Evolutionary conservation across 257 asterid genomes (phyloP), one percentile per base, ranked within the genome.

Genomic region (Solanum lignicaule): DNA sequence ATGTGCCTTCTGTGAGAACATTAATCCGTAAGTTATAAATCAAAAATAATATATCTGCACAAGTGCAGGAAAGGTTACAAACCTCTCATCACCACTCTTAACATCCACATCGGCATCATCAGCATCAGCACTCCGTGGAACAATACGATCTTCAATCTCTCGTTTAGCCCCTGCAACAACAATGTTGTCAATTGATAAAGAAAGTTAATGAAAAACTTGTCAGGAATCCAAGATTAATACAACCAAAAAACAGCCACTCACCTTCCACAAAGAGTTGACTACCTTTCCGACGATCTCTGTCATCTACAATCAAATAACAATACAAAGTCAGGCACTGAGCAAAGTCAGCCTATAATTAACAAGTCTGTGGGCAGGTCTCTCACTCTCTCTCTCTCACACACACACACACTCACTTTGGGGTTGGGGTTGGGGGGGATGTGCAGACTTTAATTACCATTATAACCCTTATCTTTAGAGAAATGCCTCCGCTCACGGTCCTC

Each of bases 181-280:
- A 32, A 86, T 15, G 60, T 46, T 62, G 46, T 4, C 83, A 71
- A 31, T 72, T 86, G 65, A 46, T 27, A 21, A 25, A 69, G 13
- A 35, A 20, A 46, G 32, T 46, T 31, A 83, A 79, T 79, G 27
- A 79, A 35, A 3, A 72, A 69, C 33, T 41, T 11, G 41, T 71
- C 87, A 87, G 85, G 9, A 25, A 29, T 71, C 76, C 31, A 15
- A 78, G 65, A 32, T 60, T 35, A 29, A 14, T 52, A 15, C 5
- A 36, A 84, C 32, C 9, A 36, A n/a, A 6, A 86, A 87, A 81
- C 15, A 43, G 86, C 32, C 33, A 87, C 86, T 87, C 89, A 95
- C 99, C 99, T 93, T 97, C 99, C 89, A 97, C 91, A 65, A 94
- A 96, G 88, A 95, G 95, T 41, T 94, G 98, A 43, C 93, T 92